Percentiles rank a stretch among this genome's conserved stretches.
phyloP scores from a whole-genome alignment of 2,329 filamentous ascomycete species.

The Ilyonectria sp. region DNA sequence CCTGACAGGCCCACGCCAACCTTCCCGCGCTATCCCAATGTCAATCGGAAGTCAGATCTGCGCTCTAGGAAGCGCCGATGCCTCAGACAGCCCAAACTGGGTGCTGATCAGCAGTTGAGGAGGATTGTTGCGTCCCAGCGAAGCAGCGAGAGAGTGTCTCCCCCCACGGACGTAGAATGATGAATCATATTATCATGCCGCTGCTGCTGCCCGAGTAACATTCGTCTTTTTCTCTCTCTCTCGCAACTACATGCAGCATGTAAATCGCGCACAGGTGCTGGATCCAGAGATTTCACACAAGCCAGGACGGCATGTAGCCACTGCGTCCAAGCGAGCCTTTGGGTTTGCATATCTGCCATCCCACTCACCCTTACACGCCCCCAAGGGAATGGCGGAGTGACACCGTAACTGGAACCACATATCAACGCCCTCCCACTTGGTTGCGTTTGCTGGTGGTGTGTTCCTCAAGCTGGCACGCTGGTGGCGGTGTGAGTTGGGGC shows the following conservation, averaged over 20 bases:
- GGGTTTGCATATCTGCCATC: conserved; percentile 9
- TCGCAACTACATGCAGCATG: conserved; percentile 18
- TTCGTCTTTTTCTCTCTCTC: background rate
- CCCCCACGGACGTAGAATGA: conserved; percentile 18
- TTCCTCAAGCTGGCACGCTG: conserved; percentile 14
- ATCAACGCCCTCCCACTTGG: background rate
- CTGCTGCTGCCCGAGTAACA: conserved; percentile 18
- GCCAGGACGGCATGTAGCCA: conserved; percentile 11
- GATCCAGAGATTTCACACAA: conserved; percentile 10
- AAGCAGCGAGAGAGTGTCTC: conserved; percentile 7
- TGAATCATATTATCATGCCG: conserved; percentile 23
- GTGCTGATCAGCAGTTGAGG: conserved; percentile 20
- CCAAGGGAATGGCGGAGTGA: conserved; percentile 6
- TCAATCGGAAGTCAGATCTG: conserved; percentile 7
- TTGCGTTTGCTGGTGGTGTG: conserved; percentile 1
- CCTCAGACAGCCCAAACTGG: conserved; percentile 3
- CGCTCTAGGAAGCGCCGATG: background rate
- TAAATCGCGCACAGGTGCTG: conserved; percentile 30
- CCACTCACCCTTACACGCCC: conserved; percentile 6
- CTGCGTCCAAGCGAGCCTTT: conserved; percentile 22
- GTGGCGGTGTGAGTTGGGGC: conserved; percentile 2
- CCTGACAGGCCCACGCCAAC: background rate
- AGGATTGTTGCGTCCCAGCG: conserved; percentile 14
- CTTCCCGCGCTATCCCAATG: conserved; percentile 10
- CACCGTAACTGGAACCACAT: background rate